phyloP scores from a whole-genome alignment of 1,139 yeast species.

The Pichia norvegensis region DNA sequence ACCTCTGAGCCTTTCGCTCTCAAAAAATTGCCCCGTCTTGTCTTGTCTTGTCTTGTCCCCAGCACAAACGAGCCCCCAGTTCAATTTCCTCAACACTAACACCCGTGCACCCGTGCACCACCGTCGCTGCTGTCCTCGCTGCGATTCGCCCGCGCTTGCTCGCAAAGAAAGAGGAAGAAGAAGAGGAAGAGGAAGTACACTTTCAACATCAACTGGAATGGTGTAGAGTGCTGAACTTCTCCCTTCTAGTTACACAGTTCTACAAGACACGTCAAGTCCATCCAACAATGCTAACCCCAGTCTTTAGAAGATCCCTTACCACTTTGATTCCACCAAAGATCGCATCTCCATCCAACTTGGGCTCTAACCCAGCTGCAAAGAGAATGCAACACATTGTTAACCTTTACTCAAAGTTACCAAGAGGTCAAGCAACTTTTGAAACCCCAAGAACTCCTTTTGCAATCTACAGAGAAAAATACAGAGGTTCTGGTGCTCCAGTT shows the following conservation, averaged over 20 bases:
- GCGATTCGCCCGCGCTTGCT: no score
- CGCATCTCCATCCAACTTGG: conserved; percentile 91
- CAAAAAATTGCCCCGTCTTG: no score
- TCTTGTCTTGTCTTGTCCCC: no score
- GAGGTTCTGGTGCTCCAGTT: conserved; percentile 75
- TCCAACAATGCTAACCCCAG: conserved; percentile 27
- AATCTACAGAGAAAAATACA: conserved; percentile 69
- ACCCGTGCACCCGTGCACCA: background rate
- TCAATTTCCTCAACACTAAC: no score
- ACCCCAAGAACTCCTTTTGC: conserved; percentile 68
- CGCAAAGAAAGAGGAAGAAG: no score
- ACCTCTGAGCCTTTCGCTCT: no score
- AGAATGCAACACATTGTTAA: conserved; percentile 93
- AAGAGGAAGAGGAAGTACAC: no score
- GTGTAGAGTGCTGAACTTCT: no score
- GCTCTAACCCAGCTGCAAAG: conserved; percentile 93
- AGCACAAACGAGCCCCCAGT: no score
- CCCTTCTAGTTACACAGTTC: background rate
- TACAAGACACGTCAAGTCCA: background rate
- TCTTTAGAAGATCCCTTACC: conserved; percentile 87
- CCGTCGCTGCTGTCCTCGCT: no score
- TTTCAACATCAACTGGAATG: no score
- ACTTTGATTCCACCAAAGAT: conserved; percentile 98
- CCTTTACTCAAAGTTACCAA: conserved; percentile 93
- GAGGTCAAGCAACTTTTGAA: conserved; percentile 76